Evolutionary conservation across 192 early-diverging fungal species (phyloP).

Genomic region (Rhizophagus clarus): DNA sequence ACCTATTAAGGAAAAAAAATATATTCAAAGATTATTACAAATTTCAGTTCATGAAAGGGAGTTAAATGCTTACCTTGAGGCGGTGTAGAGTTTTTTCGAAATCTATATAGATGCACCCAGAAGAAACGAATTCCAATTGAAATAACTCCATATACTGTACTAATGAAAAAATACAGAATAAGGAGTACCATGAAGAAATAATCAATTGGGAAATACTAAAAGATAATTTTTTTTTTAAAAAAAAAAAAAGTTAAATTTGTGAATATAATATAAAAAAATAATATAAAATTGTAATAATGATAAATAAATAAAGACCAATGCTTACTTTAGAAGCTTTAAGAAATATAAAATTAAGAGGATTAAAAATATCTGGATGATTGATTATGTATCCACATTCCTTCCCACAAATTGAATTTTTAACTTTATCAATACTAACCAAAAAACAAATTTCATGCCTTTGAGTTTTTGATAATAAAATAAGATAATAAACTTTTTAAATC

Average conservation of each 20-base stretch:
- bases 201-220: conserved; percentile 57
- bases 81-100: conserved; percentile 50
- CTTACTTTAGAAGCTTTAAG: conserved; percentile 50
- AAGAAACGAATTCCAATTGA: conserved; percentile 59
- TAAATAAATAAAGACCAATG: not conserved
- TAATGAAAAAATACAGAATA: conserved; percentile 56
- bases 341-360: conserved; percentile 58
- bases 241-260: not conserved
- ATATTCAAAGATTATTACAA: not conserved
- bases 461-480: not conserved
- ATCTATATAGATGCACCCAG: conserved; percentile 53
- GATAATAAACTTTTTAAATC: not conserved
- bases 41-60: not conserved
- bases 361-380: conserved; percentile 49
- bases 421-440: conserved; percentile 48
- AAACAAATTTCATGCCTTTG: not conserved
- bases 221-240: not conserved
- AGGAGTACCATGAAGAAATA: conserved; percentile 54
- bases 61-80: conserved; percentile 46
- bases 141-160: conserved; percentile 56
- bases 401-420: conserved; percentile 55
- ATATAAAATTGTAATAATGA: not conserved
- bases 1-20: conserved; percentile 12
- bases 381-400: conserved; percentile 59
- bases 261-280: not conserved